Evolutionary conservation across 2,329 filamentous ascomycete genomes (phyloP).

Genomic region (Helminthosporium solani): DNA sequence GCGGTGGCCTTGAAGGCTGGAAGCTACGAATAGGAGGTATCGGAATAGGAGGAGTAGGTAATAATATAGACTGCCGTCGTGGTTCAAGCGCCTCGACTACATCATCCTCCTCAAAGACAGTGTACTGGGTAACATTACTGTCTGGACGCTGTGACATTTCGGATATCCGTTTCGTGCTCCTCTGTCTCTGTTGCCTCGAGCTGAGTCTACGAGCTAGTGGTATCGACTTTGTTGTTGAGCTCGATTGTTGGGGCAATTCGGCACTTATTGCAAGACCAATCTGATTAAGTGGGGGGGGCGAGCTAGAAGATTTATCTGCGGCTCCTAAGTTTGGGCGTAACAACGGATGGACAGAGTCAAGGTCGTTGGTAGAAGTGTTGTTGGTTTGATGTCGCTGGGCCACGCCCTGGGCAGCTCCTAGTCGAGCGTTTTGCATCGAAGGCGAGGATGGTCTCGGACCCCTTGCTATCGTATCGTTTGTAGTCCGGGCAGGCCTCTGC

Average conservation of each 20-base stretch:
- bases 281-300: constrained; percentile 30
- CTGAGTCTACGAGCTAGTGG: constrained; percentile 5
- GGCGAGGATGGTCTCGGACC: background rate
- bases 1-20: constrained; percentile 27
- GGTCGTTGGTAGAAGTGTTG: constrained; percentile 6
- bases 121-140: constrained; percentile 36
- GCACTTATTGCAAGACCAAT: constrained; percentile 43
- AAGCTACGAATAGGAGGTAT: constrained; percentile 37
- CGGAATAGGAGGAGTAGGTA: constrained; percentile 35
- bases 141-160: constrained; percentile 22
- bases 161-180: constrained; percentile 9
- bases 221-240: constrained; percentile 5
- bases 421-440: background rate
- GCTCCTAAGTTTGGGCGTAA: constrained; percentile 25
- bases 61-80: constrained; percentile 29
- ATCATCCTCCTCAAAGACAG: constrained; percentile 44
- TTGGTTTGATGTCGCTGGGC: constrained; percentile 3
- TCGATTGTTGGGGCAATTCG: constrained; percentile 32
- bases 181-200: constrained; percentile 8
- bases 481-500: constrained; percentile 5
- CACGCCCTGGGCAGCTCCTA: background rate
- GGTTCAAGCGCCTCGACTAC: constrained; percentile 7
- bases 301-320: constrained; percentile 20
- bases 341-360: constrained; percentile 14
- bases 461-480: background rate